These are phyloP conservation scores for Heliophila coronopifolia DNA, from an alignment of 441 rosid species.

Conservation along the genomic window DNA sequence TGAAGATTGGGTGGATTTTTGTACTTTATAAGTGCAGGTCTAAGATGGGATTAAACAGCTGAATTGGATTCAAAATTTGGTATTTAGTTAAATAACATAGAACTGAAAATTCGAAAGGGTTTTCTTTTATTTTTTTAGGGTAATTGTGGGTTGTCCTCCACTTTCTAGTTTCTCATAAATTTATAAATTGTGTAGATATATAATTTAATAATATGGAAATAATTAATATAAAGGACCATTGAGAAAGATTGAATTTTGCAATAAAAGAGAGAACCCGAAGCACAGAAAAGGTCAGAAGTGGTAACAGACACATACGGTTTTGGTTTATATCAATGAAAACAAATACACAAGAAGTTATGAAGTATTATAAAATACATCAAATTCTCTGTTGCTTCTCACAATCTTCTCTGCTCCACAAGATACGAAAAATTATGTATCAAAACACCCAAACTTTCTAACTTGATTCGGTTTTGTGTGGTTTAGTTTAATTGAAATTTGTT, in stretches of 20 bases:
- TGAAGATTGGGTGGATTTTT: background rate
- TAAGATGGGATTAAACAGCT: background rate
- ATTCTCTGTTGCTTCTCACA: too few species aligned
- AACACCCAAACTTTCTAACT: too few species aligned
- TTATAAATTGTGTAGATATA: slow-evolving; percentile 2
- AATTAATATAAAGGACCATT: slow-evolving; percentile 14
- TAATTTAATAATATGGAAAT: background rate
- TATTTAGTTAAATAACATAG: background rate
- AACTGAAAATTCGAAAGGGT: too few species aligned
- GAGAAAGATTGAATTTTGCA: slow-evolving; percentile 16
- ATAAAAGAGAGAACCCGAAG: slow-evolving; percentile 23
- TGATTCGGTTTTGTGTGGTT: too few species aligned
- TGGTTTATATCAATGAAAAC: too few species aligned
- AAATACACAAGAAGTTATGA: too few species aligned
- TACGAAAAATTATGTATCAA: too few species aligned
- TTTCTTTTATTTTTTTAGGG: background rate
- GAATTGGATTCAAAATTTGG: background rate
- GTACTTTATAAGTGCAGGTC: background rate
- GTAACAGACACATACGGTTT: slow-evolving; percentile 4
- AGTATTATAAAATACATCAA: too few species aligned
- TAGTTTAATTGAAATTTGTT: too few species aligned
- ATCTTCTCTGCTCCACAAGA: too few species aligned
- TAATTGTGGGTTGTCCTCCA: slow-evolving; percentile 23
- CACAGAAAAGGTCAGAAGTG: slow-evolving; percentile 13
- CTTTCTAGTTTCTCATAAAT: slow-evolving; percentile 18